Conservation (phyloP, 1,139 yeast genomes). For the Debaryomyces coudertii region DNA sequence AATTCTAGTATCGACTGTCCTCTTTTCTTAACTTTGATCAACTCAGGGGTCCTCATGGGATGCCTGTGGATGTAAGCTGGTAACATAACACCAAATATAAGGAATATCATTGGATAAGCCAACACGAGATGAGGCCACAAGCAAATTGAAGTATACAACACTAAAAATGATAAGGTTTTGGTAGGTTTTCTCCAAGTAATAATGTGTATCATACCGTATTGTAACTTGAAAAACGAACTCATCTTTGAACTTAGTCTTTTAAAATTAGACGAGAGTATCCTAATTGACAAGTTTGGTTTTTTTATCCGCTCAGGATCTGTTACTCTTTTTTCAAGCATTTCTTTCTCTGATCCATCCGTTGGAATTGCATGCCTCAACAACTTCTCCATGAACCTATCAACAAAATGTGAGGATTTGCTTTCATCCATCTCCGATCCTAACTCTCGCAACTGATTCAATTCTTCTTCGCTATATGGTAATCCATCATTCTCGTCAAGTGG, state of each 20-base stretch:
- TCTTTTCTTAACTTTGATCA: conserved; percentile 47
- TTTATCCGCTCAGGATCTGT: conserved; percentile 48
- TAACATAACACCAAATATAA: conserved; percentile 62
- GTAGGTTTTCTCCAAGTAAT: conserved; percentile 67
- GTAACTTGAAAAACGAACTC: conserved; percentile 55
- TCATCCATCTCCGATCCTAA: conserved; percentile 6
- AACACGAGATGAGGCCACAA: conserved; percentile 72
- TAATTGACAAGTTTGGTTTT: conserved; percentile 54
- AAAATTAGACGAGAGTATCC: conserved; percentile 52
- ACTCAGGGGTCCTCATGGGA: conserved; percentile 54
- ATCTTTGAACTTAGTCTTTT: conserved; percentile 55
- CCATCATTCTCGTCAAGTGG: conserved; percentile 2
- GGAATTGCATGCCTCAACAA: conserved; percentile 53
- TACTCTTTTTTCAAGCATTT: conserved; percentile 44
- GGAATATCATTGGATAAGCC: conserved; percentile 61
- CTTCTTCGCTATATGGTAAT: conserved; percentile 1
- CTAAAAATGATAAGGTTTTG: conserved; percentile 54
- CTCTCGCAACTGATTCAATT: conserved; percentile 4
- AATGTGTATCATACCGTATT: conserved; percentile 57
- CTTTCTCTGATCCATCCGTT: conserved; percentile 49
- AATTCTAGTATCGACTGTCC: conserved; percentile 61
- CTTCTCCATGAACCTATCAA: conserved; percentile 60
- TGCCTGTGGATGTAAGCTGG: conserved; percentile 77
- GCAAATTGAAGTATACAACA: conserved; percentile 61
- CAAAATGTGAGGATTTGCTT: conserved; percentile 42